Evolutionary conservation across 208 protist genomes (phyloP), one percentile per base, ranked within the genome.

Genomic region (Crithidia bombi): DNA sequence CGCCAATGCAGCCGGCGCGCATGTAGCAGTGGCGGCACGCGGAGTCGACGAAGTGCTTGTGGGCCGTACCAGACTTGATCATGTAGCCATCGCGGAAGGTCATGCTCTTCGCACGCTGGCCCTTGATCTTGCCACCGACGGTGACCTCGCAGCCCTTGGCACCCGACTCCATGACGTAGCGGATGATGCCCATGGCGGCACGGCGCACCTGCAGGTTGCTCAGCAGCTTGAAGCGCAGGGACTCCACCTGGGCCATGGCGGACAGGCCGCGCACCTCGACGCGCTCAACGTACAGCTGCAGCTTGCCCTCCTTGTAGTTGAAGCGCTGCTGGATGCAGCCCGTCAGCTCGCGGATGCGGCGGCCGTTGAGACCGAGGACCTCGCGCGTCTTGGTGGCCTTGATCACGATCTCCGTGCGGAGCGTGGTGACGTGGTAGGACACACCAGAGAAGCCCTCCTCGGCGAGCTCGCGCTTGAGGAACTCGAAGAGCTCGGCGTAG

Each of bases 11-110:
- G 85, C 98, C 98, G 81, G 99, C 98, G 61, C 98, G 92, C 57
- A 99, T 83, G 70, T 98, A 86, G 82, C 99, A 98, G 95, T 99
- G 97, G 62, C 98, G 88, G 44, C 94, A 89, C 70, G 98, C 98
- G 62, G 65, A 74, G 85, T 99, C 98, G 21, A 99, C 88, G 79
- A 98, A 99, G 46, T 86, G 61, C 68, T 94, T 92, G 59, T 87
- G 83, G 47, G 97, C 92, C 38, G 98, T 85, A 86, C 98, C 98
- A 56, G 97, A 97, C 80, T 98, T 98, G 87, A 99, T 98, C 98
- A 99, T 99, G 89, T 99, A 99, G 63, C 99, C 99, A 64, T 99
- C 98, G 54, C 88, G 90, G 97, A 99, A 99, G 81, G 99, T 99
- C 98, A 99, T 99, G 67, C 79, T 75, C 92, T 99, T 99, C 55